Evolutionary conservation across 2,329 filamentous ascomycete species (phyloP).

Genomic region (Fusarium marasasianum): DNA sequence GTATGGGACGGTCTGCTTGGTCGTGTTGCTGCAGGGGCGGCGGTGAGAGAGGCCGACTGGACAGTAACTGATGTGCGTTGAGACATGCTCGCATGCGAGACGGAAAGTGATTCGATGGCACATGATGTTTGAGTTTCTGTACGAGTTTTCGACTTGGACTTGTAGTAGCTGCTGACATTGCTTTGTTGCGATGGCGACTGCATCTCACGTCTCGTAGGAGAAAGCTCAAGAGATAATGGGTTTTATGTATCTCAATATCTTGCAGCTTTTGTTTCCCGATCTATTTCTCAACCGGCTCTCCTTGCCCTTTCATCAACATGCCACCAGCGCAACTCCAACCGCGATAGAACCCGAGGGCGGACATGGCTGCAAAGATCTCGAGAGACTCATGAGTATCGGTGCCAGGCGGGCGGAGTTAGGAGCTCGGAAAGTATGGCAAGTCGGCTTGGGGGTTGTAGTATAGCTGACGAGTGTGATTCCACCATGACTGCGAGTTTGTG

Average conservation of each 20-base stretch:
- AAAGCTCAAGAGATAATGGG: not conserved
- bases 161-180: not conserved
- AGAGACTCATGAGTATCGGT: constrained; percentile 8
- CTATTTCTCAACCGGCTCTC: not conserved
- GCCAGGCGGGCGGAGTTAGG: constrained; percentile 9
- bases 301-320: not conserved
- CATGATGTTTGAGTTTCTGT: constrained; percentile 47
- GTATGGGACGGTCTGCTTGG: constrained; percentile 56
- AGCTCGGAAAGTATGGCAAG: not conserved
- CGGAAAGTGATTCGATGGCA: constrained; percentile 61
- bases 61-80: constrained; percentile 57
- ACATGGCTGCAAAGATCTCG: constrained; percentile 27
- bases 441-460: constrained; percentile 11
- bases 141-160: not conserved
- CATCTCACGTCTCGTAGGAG: not conserved
- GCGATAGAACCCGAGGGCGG: constrained; percentile 27
- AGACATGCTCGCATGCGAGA: constrained; percentile 61
- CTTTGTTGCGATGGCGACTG: not conserved
- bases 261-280: not conserved
- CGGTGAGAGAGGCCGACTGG: constrained; percentile 50
- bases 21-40: constrained; percentile 55
- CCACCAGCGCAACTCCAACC: constrained; percentile 29
- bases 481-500: not conserved
- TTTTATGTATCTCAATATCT: constrained; percentile 20
- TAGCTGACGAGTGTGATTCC: constrained; percentile 20